Percentiles rank a stretch among this genome's conserved stretches.
phyloP scores from a whole-genome alignment of 805 yeast species.

The Candida ovalis region DNA sequence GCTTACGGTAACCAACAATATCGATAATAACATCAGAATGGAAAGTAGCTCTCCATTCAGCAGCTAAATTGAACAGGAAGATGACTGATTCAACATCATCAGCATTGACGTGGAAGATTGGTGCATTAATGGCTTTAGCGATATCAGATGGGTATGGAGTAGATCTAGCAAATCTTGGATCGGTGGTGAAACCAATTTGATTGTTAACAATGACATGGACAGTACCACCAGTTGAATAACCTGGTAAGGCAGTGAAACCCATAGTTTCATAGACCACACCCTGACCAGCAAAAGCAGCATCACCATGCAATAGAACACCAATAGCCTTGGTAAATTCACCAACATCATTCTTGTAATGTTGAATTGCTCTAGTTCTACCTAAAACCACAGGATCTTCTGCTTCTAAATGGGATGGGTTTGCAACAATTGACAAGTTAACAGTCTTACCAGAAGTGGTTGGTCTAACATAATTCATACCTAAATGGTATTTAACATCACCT shows the following conservation, averaged over 20 bases:
- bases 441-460: slow-evolving; percentile 98
- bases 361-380: slow-evolving; percentile 96
- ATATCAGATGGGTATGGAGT: slow-evolving; percentile 97
- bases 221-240: slow-evolving; percentile 98
- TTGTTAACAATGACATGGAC: slow-evolving; percentile 93
- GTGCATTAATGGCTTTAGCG: slow-evolving; percentile 95
- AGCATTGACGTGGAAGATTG: slow-evolving; percentile 98
- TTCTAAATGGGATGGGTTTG: slow-evolving; percentile 98
- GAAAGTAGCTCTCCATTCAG: slow-evolving; percentile 97
- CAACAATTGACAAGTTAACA: slow-evolving; percentile 92
- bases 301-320: slow-evolving; percentile 95
- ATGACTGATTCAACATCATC: slow-evolving; percentile 95
- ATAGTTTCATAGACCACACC: slow-evolving; percentile 99
- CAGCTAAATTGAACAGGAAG: slow-evolving; percentile 91
- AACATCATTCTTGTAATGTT: slow-evolving; percentile 84
- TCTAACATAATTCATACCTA: slow-evolving; percentile 98
- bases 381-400: slow-evolving; percentile 98
- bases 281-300: slow-evolving; percentile 98
- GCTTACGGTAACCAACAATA: slow-evolving; percentile 96
- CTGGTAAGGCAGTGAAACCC: slow-evolving; percentile 91
- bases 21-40: slow-evolving; percentile 95
- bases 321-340: slow-evolving; percentile 82
- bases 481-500: slow-evolving; percentile 98
- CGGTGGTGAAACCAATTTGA: slow-evolving; percentile 99
- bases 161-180: slow-evolving; percentile 95